Base-by-base conservation (phyloP, 208 protist species). In the Tetramitus jugosus region DNA sequence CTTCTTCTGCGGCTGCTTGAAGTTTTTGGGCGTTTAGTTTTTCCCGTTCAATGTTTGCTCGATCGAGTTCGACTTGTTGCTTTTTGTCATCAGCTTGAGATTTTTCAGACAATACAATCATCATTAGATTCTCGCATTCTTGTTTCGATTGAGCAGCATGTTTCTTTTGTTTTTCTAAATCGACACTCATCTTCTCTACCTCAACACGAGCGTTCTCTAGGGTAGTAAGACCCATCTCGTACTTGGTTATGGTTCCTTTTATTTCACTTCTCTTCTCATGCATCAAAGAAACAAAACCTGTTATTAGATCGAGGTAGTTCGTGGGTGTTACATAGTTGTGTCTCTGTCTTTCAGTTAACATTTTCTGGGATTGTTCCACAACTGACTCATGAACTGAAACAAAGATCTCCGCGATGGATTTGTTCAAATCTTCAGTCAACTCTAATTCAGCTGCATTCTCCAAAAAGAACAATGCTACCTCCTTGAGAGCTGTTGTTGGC, bases 291-390 rank as follows among this genome's bases (percentile, higher is more conserved):
- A 86, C 87, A 88, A 98, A 99, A 29, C 92, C 93, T 71, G 89
- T 91, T 37, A 99, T 92, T 37, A 99, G 89, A 76, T 97, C 93
- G 20, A 99, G 83, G 84, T 97, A 99, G 49, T 93, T 96, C 35
- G 96, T 97, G n/a, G 97, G 96, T 29, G 96, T 99, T 42, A 98
- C 94, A 86, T 98, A 98, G 84, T 96, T 97, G 83, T 94, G 86
- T 29, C 96, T 85, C 76, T 93, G 89, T 40, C 97, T 87, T 82
- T 97, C 92, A 76, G 87, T 87, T 40, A 86, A 79, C 96, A 98
- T 98, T 79, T 90, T 87, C 52, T 79, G 52, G n/a, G 93, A 94
- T 43, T 61, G 77, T 43, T 84, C 80, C 78, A 88, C 88, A n/a
- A 94, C 96, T 8, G 89, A 92, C 67, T 87, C 82, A 83, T 99